A percentile compares a stretch with the other conserved stretches of the same genome.
phyloP scores from a whole-genome alignment of 768 basidiomycete species.

The Lepiota brunneoincarnata region DNA sequence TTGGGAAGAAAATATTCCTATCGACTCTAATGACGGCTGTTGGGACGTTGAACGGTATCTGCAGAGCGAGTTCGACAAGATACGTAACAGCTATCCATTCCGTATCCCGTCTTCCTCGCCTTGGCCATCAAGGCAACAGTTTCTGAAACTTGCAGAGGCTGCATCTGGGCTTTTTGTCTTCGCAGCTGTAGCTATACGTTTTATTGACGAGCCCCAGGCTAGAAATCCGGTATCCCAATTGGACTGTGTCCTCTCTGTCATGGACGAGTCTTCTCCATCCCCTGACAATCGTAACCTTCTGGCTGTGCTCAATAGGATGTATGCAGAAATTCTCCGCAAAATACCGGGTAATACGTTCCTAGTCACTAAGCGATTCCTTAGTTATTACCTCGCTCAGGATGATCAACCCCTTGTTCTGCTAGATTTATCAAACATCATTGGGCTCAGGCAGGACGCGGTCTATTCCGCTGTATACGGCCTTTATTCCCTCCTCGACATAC shows the following conservation, averaged over 20 bases:
- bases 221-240: neutral
- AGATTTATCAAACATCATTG: too few species aligned
- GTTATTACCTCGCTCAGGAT: too few species aligned
- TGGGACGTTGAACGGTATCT: constrained; percentile 18
- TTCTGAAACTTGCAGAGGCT: neutral
- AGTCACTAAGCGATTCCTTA: too few species aligned
- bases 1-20: neutral
- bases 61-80: constrained; percentile 7
- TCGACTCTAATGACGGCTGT: constrained; percentile 10
- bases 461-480: too few species aligned
- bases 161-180: neutral
- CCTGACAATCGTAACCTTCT: too few species aligned
- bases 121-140: neutral
- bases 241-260: neutral
- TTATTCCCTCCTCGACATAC: too few species aligned
- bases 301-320: too few species aligned
- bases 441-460: too few species aligned
- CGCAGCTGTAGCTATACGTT: neutral
- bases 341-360: too few species aligned
- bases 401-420: too few species aligned
- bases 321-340: too few species aligned
- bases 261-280: neutral
- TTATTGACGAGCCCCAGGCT: neutral
- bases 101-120: neutral
- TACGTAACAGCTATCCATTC: neutral